These are phyloP conservation scores for Aspergillus carlsbadensis DNA, from an alignment of 495 filamentous ascomycete genomes.

Conservation along the genomic window DNA sequence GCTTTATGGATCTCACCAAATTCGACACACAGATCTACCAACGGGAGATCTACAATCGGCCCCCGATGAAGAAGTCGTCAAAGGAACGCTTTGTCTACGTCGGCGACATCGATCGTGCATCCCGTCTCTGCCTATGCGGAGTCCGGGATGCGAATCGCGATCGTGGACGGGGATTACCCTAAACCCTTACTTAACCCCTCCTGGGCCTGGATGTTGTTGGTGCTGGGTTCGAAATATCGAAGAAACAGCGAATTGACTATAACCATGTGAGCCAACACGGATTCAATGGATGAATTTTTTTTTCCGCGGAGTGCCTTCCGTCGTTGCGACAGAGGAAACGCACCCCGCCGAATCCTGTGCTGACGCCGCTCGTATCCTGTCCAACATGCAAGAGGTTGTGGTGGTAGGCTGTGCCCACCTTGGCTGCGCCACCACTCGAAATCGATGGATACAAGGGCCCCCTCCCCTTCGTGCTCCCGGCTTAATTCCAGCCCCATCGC, in stretches of 20 bases:
- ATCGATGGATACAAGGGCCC: no score
- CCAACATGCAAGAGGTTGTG: no score
- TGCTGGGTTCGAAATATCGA: conserved; percentile 20
- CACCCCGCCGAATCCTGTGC: no score
- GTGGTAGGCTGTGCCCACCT: no score
- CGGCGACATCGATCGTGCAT: conserved; percentile 23
- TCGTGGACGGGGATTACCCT: conserved; percentile 22
- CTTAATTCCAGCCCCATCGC: no score
- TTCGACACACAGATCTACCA: conserved; percentile 20
- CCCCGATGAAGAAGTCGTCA: conserved; percentile 19
- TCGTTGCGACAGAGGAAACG: no score
- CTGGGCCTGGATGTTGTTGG: conserved; percentile 19
- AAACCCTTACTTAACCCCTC: conserved; percentile 13
- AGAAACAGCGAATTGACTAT: conserved; percentile 21
- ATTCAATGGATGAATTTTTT: conserved; percentile 20
- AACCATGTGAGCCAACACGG: conserved; percentile 22
- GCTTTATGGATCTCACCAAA: conserved; percentile 17
- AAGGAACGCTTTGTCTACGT: conserved; percentile 17
- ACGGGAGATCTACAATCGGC: conserved; percentile 22
- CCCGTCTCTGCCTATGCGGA: conserved; percentile 25
- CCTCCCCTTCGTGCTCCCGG: no score
- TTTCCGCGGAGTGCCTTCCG: no score
- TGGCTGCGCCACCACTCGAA: no score
- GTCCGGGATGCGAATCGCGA: conserved; percentile 26
- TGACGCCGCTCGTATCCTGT: no score